Evolutionary conservation across 495 filamentous ascomycete genomes (phyloP), one percentile per base, ranked within the genome.

Genomic region (Geopyxis carbonaria): DNA sequence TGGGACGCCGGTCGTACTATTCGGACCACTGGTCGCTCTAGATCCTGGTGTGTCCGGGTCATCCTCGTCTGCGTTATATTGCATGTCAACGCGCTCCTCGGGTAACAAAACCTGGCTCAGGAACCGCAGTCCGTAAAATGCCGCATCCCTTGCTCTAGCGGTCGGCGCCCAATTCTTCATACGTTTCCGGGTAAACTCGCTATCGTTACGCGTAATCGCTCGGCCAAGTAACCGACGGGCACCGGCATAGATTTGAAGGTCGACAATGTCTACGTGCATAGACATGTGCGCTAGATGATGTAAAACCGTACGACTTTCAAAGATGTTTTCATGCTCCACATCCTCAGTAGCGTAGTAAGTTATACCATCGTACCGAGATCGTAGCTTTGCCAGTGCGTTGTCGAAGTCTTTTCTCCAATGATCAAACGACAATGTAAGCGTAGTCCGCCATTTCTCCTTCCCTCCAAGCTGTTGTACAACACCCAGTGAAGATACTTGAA

Each of bases 201-300:
- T 75, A 60, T 97, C 89, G 41, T 78, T 72, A 2, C 71, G 63
- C 0, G 81, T 81, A 48, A 94, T 89, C 1, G 78, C 76, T 21
- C 87, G 75, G 7, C 91, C 87, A 23, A 97, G 70, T 7, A 94
- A 65, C 15, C 86, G 66, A 40, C 75, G 73, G 0, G 87, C 83
- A 2, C 84, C 76, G 6, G 85, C 89, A 55, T 91, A 94, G 44
- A 95, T 89, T 58, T 94, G 89, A 52, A 85, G 86, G 56, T 94
- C 87, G n/a, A 87, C 80, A 31, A 95, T 80, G 53, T 95, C 89
- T 6, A 94, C 87, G 55, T 95, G 87, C 67, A 92, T 93, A 2
- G 80, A 84, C 84, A 97, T 94, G 56, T 97, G 89, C 2, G 89
- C 91, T 6, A 97, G 64, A 43, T 87, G 81, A 53, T 97, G 87